phyloP scores from a whole-genome alignment of 768 basidiomycete genomes.

The Boletus speciosus region DNA sequence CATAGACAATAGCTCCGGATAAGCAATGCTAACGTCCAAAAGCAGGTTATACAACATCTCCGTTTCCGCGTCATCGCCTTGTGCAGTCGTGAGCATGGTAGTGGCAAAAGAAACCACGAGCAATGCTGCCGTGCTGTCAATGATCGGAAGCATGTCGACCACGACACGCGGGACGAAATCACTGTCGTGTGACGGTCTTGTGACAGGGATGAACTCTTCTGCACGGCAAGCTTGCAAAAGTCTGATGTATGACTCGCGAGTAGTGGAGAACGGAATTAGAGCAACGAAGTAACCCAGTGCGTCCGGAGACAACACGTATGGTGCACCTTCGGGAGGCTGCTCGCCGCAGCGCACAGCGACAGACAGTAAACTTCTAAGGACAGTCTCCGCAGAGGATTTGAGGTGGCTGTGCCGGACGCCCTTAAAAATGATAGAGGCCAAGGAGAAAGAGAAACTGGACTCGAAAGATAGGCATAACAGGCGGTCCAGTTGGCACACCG shows the following conservation, averaged over 20 bases:
- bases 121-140: constrained; percentile 62
- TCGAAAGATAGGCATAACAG: constrained; percentile 76
- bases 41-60: constrained; percentile 77
- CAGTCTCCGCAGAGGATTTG: constrained; percentile 55
- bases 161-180: constrained; percentile 52
- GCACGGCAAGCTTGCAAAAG: constrained; percentile 64
- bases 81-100: constrained; percentile 69
- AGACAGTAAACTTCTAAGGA: constrained; percentile 59
- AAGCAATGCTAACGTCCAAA: constrained; percentile 61
- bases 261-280: constrained; percentile 65
- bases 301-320: constrained; percentile 50
- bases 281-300: constrained; percentile 78
- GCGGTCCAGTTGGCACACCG: constrained; percentile 68
- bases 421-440: constrained; percentile 83
- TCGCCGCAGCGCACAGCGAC: constrained; percentile 51
- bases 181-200: constrained; percentile 39
- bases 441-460: constrained; percentile 72
- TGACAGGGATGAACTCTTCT: constrained; percentile 41
- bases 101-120: constrained; percentile 72
- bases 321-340: constrained; percentile 37
- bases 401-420: constrained; percentile 71
- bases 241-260: constrained; percentile 49
- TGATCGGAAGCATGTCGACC: constrained; percentile 56
- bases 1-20: constrained; percentile 70
- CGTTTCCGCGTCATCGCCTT: constrained; percentile 78